Base-by-base conservation (phyloP, 768 basidiomycete species). In the Sporobolomyces roseus region DNA sequence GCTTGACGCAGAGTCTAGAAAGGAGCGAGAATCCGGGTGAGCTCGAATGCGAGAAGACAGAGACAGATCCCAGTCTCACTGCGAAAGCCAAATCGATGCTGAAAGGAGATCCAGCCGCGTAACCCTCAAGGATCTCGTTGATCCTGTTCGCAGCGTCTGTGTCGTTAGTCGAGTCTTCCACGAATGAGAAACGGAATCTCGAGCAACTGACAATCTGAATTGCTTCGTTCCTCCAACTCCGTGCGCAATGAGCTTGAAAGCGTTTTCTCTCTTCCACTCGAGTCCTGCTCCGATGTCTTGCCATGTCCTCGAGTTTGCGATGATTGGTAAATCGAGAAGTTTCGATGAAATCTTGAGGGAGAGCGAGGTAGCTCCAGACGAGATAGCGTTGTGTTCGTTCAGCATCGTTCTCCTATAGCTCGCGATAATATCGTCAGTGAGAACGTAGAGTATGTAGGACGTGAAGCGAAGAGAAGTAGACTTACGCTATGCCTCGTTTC, bases 1-100 rank as follows among this genome's bases (percentile, higher is more conserved):
- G 56, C 43, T 33, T 73, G 67, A 8, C 71, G 66, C 3, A 69
- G 32, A 27, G 61, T 63, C 63, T 63, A 33, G 55, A n/a, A 21
- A 1, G 33, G 3, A 25, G 5, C 23, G 14, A 10, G 35, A 46
- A 7, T 46, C 10, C 23, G 12, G 38, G 9, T 9, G 17, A 46
- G 45, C 45, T 7, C 7, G 10, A 13, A 13, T 46, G 10, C 21
- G 45, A 14, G 23, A 23, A 46, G 45, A 14, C 14, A 46, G 23
- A 46, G 21, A 46, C 6, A 23, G 21, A 46, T 6, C 6, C 21
- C 12, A 23, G 23, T 23, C 61, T 41, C 12, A 66, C 67, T 1
- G 63, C 61, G 32, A 41, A 53, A 1, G 36, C 59, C 46, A 66
- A 61, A 29, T 69, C 66, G 25, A 66, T 50, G 5, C 60, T 63